Evolutionary conservation across 2,329 filamentous ascomycete genomes (phyloP).

Genomic region (Paecilomyces sp.): DNA sequence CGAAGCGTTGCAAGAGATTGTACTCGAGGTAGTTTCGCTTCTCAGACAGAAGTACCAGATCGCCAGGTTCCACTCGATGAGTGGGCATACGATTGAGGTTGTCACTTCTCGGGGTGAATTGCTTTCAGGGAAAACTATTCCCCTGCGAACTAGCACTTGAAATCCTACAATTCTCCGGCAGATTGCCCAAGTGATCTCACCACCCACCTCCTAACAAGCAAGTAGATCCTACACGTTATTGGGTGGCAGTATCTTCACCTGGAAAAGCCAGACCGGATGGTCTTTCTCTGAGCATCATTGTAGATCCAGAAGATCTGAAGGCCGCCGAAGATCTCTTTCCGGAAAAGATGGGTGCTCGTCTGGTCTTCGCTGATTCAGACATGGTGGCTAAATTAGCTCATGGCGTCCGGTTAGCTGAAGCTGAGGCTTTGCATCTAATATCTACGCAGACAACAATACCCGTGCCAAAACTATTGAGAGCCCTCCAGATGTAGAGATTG

Average conservation of each 20-base stretch:
- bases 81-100: too few relatives aligned
- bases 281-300: too few relatives aligned
- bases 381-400: conserved; percentile 9
- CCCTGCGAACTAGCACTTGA: too few relatives aligned
- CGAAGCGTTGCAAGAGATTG: not conserved
- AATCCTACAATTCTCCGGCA: too few relatives aligned
- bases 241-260: too few relatives aligned
- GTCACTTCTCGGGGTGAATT: too few relatives aligned
- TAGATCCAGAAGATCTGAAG: conserved; percentile 5
- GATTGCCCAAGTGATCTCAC: too few relatives aligned
- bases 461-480: conserved; percentile 7
- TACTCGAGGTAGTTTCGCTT: not conserved
- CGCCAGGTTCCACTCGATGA: not conserved
- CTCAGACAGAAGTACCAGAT: not conserved
- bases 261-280: too few relatives aligned
- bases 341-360: conserved; percentile 7
- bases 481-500: too few relatives aligned
- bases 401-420: conserved; percentile 9
- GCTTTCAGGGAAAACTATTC: too few relatives aligned
- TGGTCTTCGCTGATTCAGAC: conserved; percentile 7
- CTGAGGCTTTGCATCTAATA: conserved; percentile 9
- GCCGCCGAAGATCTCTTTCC: conserved; percentile 5
- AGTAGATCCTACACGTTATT: too few relatives aligned
- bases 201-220: too few relatives aligned
- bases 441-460: conserved; percentile 7